Base-by-base conservation (phyloP, 768 basidiomycete species). In the Cytidiella melzeri region DNA sequence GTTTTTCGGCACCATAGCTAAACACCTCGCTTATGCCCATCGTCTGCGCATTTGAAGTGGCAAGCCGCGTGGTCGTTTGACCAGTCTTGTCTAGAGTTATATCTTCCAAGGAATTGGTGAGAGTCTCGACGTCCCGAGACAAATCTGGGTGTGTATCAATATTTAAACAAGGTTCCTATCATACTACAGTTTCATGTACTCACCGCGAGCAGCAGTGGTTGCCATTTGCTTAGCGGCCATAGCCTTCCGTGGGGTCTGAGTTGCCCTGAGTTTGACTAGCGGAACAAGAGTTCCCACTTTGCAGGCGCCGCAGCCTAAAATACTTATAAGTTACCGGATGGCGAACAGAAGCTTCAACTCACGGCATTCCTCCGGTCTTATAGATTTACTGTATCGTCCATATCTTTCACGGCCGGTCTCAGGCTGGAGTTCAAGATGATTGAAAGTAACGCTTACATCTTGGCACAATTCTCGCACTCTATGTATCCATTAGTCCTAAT, bases 301-400 rank as follows among this genome's bases (percentile, higher is more conserved):
- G 58, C 87, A 89, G 1, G 68, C 73, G 13, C 83, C 83, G 54
- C 87, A 89, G 2, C 79, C 87, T 88, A 46, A 20, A 21, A 21
- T 23, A 3, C 5, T 21, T 27, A 43, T 23, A 12, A 25, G 21
- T 40, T 20, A 18, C 30, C 34, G 7, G 27, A 24, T 2, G 19
- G 48, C 25, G 24, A 25, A 19, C 13, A 10, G 15, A 20, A 7
- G 26, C 41, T 23, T 19, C 13, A 21, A 71, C 80, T 53, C 54
- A 84, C 85, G 70, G 47, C 77, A 80, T 69, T 81, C 76, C 26
- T 80, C 75, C 12, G 82, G 74, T 12, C 73, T 70, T 55, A 87
- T 87, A 18, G 85, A 87, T 52, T 83, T 88, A 60, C 77, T 83
- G 57, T 81, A 80, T 26, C 86, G 77, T 13, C 86, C 86, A 57